Conservation (phyloP, 345 rosid species). For the sweet orange (Citrus sinensis) region DNA sequence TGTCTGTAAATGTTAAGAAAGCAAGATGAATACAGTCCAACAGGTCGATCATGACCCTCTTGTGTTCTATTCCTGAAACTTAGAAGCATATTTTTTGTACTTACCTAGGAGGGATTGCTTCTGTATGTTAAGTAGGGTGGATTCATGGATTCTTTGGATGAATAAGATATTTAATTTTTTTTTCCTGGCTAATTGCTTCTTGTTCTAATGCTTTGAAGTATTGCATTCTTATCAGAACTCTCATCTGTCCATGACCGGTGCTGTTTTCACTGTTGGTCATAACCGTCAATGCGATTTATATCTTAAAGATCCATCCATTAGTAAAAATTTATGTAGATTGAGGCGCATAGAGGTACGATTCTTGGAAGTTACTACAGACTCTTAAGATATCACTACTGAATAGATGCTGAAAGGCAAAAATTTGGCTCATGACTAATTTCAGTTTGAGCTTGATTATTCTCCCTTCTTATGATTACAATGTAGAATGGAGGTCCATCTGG, state of each 20-base stretch:
- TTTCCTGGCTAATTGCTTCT: not conserved
- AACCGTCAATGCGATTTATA: constrained; percentile 63
- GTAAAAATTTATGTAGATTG: constrained; percentile 61
- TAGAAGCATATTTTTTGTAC: not conserved
- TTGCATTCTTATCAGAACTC: constrained; percentile 62
- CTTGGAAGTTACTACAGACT: not conserved
- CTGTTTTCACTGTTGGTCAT: constrained; percentile 77
- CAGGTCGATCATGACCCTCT: not conserved
- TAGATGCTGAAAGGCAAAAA: not conserved
- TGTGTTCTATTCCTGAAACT: not conserved
- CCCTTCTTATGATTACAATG: constrained; percentile 14
- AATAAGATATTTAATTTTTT: not conserved
- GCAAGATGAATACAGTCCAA: not conserved
- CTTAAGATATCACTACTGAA: not conserved
- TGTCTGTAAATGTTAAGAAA: not conserved
- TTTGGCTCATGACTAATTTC: constrained; percentile 1
- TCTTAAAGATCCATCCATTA: constrained; percentile 61
- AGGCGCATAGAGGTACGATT: constrained; percentile 69
- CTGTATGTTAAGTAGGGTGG: not conserved
- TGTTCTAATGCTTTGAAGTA: constrained; percentile 17
- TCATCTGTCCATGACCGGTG: constrained; percentile 54
- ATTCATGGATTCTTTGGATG: not conserved
- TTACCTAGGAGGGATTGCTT: not conserved
- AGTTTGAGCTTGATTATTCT: constrained; percentile 11
- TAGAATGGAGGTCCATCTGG: constrained; percentile 67